These are phyloP conservation scores for Nakaseomyces sp. DNA, from an alignment of 1,139 yeast species.

Conservation along the genomic window DNA sequence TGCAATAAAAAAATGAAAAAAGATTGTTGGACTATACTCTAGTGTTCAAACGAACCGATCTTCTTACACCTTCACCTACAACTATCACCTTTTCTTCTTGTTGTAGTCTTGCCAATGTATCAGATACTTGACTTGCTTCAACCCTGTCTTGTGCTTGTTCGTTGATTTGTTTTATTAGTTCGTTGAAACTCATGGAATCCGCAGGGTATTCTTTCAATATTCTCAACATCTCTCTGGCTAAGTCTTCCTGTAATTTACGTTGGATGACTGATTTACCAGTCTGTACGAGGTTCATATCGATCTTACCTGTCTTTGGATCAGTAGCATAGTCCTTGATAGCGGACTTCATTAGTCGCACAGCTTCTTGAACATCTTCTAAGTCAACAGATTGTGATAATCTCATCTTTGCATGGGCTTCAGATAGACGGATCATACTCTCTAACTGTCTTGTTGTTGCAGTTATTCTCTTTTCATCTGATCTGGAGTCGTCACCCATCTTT, in stretches of 20 bases:
- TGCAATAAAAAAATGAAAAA: background rate
- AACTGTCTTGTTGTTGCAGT: conserved; percentile 97
- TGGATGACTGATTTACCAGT: conserved; percentile 92
- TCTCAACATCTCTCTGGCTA: conserved; percentile 50
- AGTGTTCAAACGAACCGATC: conserved; percentile 45
- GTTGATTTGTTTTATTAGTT: conserved; percentile 52
- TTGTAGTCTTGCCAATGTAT: conserved; percentile 57
- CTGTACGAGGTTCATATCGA: conserved; percentile 94
- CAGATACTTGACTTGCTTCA: conserved; percentile 63
- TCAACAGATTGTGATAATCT: conserved; percentile 65
- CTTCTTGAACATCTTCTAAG: conserved; percentile 81
- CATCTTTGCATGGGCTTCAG: conserved; percentile 98
- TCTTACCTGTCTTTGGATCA: conserved; percentile 92
- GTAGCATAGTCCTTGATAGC: conserved; percentile 98
- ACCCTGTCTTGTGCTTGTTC: conserved; percentile 62
- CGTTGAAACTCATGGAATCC: conserved; percentile 47
- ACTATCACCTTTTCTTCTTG: conserved; percentile 69
- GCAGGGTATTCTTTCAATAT: conserved; percentile 34
- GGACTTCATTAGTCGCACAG: conserved; percentile 81
- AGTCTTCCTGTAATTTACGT: conserved; percentile 67
- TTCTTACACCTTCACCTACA: conserved; percentile 64
- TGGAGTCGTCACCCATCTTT: conserved; percentile 82
- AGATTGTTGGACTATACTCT: conserved; percentile 23
- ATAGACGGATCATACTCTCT: conserved; percentile 87
- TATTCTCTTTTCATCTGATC: conserved; percentile 79